These are phyloP conservation scores for Aspergillus indologenus DNA, from an alignment of 495 filamentous ascomycete species.

Conservation along the genomic window DNA sequence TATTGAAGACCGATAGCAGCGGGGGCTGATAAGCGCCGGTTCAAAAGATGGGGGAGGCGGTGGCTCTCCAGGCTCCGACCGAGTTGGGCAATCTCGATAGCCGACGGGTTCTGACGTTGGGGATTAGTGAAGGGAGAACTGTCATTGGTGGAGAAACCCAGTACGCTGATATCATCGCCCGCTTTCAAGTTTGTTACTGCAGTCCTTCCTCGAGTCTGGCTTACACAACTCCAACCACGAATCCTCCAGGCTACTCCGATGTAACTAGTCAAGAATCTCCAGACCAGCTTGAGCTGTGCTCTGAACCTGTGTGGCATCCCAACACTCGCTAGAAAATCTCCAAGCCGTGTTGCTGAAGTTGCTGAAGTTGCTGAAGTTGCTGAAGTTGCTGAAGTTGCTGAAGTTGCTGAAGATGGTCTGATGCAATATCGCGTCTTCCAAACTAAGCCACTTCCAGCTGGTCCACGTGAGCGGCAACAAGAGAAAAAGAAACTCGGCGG, in stretches of 20 bases:
- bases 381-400: too few species aligned
- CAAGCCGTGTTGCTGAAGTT: too few species aligned
- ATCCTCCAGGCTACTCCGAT: neutral
- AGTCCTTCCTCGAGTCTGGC: too few species aligned
- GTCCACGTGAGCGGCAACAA: slow-evolving; percentile 25
- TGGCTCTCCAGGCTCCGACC: slow-evolving; percentile 13
- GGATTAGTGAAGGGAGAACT: slow-evolving; percentile 17
- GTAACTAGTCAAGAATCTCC: too few species aligned
- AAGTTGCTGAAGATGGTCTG: neutral
- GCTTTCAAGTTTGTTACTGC: too few species aligned
- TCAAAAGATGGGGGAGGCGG: slow-evolving; percentile 24
- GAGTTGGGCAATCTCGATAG: slow-evolving; percentile 34
- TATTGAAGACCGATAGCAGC: slow-evolving; percentile 18
- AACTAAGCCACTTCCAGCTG: neutral
- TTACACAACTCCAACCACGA: neutral
- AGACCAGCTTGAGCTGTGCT: too few species aligned
- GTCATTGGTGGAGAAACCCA: slow-evolving; percentile 32
- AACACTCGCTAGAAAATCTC: neutral
- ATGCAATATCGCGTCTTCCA: neutral
- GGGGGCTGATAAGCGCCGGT: slow-evolving; percentile 7
- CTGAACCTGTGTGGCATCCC: neutral
- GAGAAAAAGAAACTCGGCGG: neutral
- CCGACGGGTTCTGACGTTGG: slow-evolving; percentile 19
- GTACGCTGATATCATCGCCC: neutral
- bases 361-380: too few species aligned